Conservation (phyloP, 305 asterid species). For the Ilex paraguariensis region DNA sequence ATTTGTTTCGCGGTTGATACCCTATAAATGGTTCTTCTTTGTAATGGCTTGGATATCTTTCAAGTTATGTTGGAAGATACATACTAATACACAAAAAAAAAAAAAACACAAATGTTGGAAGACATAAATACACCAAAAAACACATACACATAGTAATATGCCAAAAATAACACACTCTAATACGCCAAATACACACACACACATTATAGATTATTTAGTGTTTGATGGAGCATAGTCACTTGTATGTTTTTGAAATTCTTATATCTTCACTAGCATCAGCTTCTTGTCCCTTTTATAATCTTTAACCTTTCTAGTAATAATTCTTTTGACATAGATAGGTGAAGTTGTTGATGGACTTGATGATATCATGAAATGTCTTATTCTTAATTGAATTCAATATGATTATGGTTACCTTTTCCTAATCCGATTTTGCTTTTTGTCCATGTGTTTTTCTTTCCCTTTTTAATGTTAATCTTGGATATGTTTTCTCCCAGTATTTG, state of each 20-base stretch:
- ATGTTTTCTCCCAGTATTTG: constrained; percentile 59
- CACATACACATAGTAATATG: too few species aligned
- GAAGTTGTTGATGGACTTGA: constrained; percentile 98
- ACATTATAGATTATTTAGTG: too few species aligned
- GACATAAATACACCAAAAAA: too few species aligned
- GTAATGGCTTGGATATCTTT: too few species aligned
- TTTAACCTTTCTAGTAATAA: constrained; percentile 8
- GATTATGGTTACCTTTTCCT: constrained; percentile 62
- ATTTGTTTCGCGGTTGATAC: too few species aligned
- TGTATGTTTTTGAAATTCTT: too few species aligned
- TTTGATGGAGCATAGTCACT: neutral
- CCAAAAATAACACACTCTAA: too few species aligned
- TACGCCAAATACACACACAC: too few species aligned
- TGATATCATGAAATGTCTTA: constrained; percentile 45
- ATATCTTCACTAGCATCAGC: neutral
- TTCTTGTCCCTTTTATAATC: neutral
- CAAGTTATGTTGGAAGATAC: too few species aligned
- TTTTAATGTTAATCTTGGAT: constrained; percentile 21
- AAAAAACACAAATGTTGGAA: too few species aligned
- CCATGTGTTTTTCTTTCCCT: constrained; percentile 9
- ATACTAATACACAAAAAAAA: too few species aligned
- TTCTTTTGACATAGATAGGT: constrained; percentile 55
- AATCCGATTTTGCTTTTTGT: constrained; percentile 17
- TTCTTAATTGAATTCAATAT: constrained; percentile 63
- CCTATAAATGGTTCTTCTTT: too few species aligned